Evolutionary conservation across 2,329 filamentous ascomycete species (phyloP).

Genomic region (Arthrobotrys sphaeroides): DNA sequence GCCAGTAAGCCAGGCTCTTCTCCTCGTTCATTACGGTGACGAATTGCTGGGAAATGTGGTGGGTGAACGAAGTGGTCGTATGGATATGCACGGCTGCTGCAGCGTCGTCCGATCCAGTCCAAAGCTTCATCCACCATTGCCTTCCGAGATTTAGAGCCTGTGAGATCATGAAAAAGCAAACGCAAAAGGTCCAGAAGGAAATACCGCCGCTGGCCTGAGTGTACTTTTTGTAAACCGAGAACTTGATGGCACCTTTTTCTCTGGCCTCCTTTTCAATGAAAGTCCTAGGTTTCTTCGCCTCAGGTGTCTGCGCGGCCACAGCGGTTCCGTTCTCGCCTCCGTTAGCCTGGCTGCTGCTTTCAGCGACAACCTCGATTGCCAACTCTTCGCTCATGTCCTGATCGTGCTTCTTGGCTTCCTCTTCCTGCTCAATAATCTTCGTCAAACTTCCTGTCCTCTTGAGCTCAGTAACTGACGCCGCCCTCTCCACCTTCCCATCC

Average conservation of each 20-base stretch:
- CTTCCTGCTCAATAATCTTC: slow-evolving; percentile 61
- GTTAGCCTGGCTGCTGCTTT: slow-evolving; percentile 59
- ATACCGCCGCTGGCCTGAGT: slow-evolving; percentile 71
- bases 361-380: slow-evolving; percentile 67
- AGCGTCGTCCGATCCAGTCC: slow-evolving; percentile 53
- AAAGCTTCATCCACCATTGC: slow-evolving; percentile 57
- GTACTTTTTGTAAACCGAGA: slow-evolving; percentile 74
- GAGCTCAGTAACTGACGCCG: slow-evolving; percentile 72
- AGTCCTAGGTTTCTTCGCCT: slow-evolving; percentile 70
- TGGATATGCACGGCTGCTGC: slow-evolving; percentile 28
- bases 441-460: slow-evolving; percentile 62
- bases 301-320: slow-evolving; percentile 65
- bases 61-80: slow-evolving; percentile 59
- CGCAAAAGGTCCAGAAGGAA: slow-evolving; percentile 54
- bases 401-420: slow-evolving; percentile 50
- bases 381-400: slow-evolving; percentile 66
- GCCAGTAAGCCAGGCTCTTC: slow-evolving; percentile 69
- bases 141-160: slow-evolving; percentile 54
- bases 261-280: slow-evolving; percentile 80
- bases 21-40: slow-evolving; percentile 58
- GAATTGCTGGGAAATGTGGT: slow-evolving; percentile 60
- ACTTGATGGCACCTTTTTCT: slow-evolving; percentile 75
- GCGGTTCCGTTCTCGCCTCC: slow-evolving; percentile 62
- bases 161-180: slow-evolving; percentile 50
- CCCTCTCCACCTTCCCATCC: slow-evolving; percentile 72